Percentiles rank a stretch among this genome's conserved stretches.
Conservation (phyloP, 495 filamentous ascomycete species). For the Penicillium malachiteum region DNA sequence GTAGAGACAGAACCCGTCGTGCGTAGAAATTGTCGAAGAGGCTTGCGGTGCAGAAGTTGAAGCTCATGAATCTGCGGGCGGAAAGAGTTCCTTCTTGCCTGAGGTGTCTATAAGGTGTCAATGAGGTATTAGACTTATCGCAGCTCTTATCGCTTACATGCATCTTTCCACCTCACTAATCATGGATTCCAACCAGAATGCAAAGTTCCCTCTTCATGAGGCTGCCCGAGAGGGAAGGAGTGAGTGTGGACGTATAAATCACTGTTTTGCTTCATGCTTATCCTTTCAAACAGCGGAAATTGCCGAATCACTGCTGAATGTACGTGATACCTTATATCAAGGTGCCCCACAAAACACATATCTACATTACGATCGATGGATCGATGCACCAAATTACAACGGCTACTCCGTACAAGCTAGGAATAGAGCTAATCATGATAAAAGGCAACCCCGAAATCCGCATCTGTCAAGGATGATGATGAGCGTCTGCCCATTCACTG, state of each 20-base stretch:
- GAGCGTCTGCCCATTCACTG: conserved; percentile 93
- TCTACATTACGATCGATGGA: conserved; percentile 6
- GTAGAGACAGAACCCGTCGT: not conserved
- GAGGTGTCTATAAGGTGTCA: conserved; percentile 16
- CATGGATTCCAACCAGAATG: conserved; percentile 45
- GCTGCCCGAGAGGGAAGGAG: conserved; percentile 85
- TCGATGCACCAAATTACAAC: not conserved
- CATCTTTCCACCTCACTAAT: conserved; percentile 7
- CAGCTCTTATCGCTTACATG: conserved; percentile 25
- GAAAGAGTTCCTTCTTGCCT: conserved; percentile 12
- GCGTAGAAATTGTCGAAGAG: not conserved
- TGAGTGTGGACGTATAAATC: conserved; percentile 42
- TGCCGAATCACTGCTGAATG: conserved; percentile 77
- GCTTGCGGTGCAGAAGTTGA: not conserved
- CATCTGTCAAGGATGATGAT: conserved; percentile 75
- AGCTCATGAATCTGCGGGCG: conserved; percentile 12
- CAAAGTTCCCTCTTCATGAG: conserved; percentile 83
- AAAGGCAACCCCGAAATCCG: conserved; percentile 78
- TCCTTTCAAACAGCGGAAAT: conserved; percentile 46
- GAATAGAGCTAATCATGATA: conserved; percentile 6
- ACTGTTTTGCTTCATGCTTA: no score
- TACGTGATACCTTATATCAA: conserved; percentile 32
- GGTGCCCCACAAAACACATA: conserved; percentile 32
- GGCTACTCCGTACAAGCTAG: not conserved
- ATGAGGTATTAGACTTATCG: conserved; percentile 26